Base-by-base conservation (phyloP, 495 filamentous ascomycete genomes). In the Immersiella caudata region DNA sequence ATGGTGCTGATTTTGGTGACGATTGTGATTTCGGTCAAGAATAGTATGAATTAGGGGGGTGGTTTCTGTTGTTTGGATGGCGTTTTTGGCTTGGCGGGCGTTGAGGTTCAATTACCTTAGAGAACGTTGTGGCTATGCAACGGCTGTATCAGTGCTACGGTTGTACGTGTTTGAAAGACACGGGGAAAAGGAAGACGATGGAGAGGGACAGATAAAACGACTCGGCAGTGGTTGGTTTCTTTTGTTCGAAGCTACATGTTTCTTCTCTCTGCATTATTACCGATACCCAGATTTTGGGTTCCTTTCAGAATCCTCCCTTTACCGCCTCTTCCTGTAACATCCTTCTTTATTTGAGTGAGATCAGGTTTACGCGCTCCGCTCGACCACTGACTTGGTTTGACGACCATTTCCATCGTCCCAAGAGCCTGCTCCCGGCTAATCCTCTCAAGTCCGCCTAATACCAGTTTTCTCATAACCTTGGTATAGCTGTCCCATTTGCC, bases 1-100 rank as follows among this genome's bases (percentile, higher is more conserved):
- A 77, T 96, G 40, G 78, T 93, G 16, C 90, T 99, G 78, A 86
- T 99, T 80, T 71, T 98, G 35, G 69, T 80, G 55, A 73, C 80
- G 26, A 81, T 84, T 18, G 77, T 83, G 7, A 75, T 83, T 40
- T 66, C 65, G 12, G 35, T 70, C 29, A 67, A 68, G 67, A 60
- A 59, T 22, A 65, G 61, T 40, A 22, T 66, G 62, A 46, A 40
- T 57, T 64, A 52, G 29, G 14, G 63, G 61, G 9, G 12, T 50
- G 25, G 6, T 36, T 27, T 62, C 18, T 21, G 40, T 56, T 20
- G 52, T 54, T 61, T 65, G 55, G 58, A 52, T 63, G 14, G 40
- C 40, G 40, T 46, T 33, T 12, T 46, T 46, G 40, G 40, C 40
- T 46, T 46, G 40, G 40, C 40, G 40, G 40, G 40, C 40, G 40